Percentiles rank a stretch among this genome's conserved stretches.
Evolutionary conservation across 306 rosid species (phyloP).

Genomic region (Herpetospermum pedunculosum): DNA sequence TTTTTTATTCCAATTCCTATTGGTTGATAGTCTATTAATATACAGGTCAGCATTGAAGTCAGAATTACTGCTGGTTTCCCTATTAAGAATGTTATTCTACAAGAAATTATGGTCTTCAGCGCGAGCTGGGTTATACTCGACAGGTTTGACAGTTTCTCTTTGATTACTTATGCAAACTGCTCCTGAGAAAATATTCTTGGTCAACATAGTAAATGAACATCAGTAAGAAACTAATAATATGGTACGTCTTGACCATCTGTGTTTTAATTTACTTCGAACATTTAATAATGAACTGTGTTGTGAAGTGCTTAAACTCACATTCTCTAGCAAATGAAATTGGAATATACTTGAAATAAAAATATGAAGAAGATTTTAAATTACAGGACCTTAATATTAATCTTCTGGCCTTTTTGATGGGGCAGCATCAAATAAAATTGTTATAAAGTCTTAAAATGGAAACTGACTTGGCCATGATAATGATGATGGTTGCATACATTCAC

Average conservation of each 20-base stretch:
- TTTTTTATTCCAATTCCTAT: not conserved
- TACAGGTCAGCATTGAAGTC: slow-evolving; percentile 56
- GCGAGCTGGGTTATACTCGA: slow-evolving; percentile 72
- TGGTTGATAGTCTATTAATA: not conserved
- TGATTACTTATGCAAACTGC: not conserved
- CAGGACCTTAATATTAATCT: not conserved
- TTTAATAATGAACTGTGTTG: not conserved
- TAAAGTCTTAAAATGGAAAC: not conserved
- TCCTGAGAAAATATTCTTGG: not conserved
- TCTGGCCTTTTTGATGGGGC: not conserved
- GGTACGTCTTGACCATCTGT: not conserved
- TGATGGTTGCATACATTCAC: not conserved
- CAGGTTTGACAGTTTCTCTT: slow-evolving; percentile 27
- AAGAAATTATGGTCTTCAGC: slow-evolving; percentile 37
- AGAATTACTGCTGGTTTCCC: slow-evolving; percentile 74
- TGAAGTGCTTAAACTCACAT: not conserved
- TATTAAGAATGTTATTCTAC: slow-evolving; percentile 48
- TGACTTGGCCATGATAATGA: not conserved
- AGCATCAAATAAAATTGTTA: not conserved
- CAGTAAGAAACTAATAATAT: not conserved
- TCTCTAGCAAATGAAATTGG: not conserved
- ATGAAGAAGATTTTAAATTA: not conserved
- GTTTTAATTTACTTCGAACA: not conserved
- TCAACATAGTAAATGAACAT: not conserved
- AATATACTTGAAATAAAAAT: not conserved